These are phyloP conservation scores for Termitomyces sp. DNA, from an alignment of 768 basidiomycete species.

Conservation along the genomic window DNA sequence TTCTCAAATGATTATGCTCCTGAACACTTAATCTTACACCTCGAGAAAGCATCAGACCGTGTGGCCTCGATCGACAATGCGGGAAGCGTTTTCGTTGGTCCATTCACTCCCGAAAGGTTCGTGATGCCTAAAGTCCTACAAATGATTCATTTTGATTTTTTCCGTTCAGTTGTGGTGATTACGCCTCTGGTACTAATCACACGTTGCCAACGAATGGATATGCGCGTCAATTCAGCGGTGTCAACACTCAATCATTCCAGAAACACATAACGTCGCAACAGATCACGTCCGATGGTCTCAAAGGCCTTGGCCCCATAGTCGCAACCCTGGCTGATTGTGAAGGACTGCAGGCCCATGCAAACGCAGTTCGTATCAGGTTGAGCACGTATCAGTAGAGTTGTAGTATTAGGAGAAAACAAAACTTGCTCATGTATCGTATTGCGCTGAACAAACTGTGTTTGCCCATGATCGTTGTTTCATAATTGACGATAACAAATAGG, in stretches of 20 bases:
- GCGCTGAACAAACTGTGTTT: no score
- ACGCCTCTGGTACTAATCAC: slow-evolving; percentile 98
- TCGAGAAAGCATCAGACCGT: slow-evolving; percentile 61
- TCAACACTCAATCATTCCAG: slow-evolving; percentile 96
- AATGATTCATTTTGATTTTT: slow-evolving; percentile 2
- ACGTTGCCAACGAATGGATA: slow-evolving; percentile 96
- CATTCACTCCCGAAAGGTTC: slow-evolving; percentile 93
- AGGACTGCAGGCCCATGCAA: slow-evolving; percentile 91
- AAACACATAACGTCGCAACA: slow-evolving; percentile 99
- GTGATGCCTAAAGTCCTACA: slow-evolving; percentile 6
- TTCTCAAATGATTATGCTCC: slow-evolving; percentile 99
- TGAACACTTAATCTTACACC: slow-evolving; percentile 92
- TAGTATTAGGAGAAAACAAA: neutral
- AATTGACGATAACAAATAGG: neutral
- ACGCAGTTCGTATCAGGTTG: slow-evolving; percentile 88
- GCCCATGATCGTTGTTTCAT: neutral
- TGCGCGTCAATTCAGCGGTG: slow-evolving; percentile 96
- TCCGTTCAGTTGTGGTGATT: slow-evolving; percentile 83
- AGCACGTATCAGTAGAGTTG: slow-evolving; percentile 4
- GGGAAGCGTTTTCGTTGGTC: slow-evolving; percentile 94
- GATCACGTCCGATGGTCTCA: slow-evolving; percentile 73
- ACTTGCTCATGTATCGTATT: no score
- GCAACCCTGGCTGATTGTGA: slow-evolving; percentile 91
- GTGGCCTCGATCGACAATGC: slow-evolving; percentile 81
- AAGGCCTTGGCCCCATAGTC: slow-evolving; percentile 79